Evolutionary conservation across 441 rosid species (phyloP), one percentile per base, ranked within the genome.

Genomic region (Breynia disticha): DNA sequence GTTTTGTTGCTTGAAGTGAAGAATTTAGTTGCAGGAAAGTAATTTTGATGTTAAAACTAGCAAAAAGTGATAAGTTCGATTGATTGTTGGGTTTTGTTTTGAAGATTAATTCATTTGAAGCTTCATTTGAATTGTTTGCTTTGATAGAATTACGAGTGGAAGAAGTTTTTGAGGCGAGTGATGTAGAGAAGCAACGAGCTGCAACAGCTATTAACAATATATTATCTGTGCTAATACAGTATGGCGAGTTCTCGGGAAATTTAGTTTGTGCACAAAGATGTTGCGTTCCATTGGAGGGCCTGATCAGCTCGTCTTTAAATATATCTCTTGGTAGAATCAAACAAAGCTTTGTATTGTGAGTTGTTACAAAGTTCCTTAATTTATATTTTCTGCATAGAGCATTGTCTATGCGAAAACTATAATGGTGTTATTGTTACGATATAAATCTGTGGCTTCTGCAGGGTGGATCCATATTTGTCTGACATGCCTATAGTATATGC

Each of bases 281-380:
- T 71, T 46, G 66, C 63, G 66, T 65, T 38, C 74, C 75, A 9
- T 78, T 70, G 8, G 35, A 66, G 7, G 78, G 74, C 39, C 76
- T 67, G 52, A 63, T 82, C 64, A 81, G 72, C 62, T 80, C 96
- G 16, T 80, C 90, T 16, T 54, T 85, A 73, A 74, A 69, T 78
- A 76, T 87, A 66, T 83, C 96, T 75, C 98, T 90, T 42, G 90
- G 98, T 87, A 90, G 98, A 90, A 87, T 90, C 93, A 90, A 80
- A 80, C 98, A 90, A 76, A 90, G 96, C 78, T 90, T 87, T 79
- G 87, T 90, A 83, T 74, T 90, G 96, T 90, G 96, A 90, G 98
- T 81, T 79, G 61, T 74, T 72, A 67, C 32, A 24, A 73, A 58
- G 61, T 62, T 67, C 65, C 69, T 74, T 69, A 42, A 20, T 49